These are phyloP conservation scores for Pyricularia sp. DNA, from an alignment of 2,329 filamentous ascomycete species.

Conservation along the genomic window DNA sequence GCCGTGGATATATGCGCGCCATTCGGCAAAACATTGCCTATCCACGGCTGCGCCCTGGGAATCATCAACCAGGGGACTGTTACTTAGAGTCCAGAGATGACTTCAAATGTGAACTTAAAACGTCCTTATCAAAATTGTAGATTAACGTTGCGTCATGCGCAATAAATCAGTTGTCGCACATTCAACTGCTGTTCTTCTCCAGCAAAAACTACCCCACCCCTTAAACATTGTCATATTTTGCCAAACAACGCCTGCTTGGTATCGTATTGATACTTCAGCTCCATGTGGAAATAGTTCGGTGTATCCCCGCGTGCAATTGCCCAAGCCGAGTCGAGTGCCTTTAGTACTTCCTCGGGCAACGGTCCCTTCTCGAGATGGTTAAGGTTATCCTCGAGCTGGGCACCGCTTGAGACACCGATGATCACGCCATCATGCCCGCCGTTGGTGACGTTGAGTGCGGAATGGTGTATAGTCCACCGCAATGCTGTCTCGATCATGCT, in stretches of 20 bases:
- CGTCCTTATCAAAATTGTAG: background rate
- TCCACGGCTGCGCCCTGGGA: background rate
- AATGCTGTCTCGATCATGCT: constrained; percentile 55
- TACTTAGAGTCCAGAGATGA: background rate
- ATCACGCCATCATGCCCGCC: constrained; percentile 30
- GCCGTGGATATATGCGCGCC: background rate
- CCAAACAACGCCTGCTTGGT: constrained; percentile 46
- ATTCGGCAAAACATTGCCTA: background rate
- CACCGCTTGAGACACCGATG: constrained; percentile 33
- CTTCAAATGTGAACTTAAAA: background rate
- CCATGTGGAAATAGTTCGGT: constrained; percentile 40
- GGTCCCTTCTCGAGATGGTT: constrained; percentile 44
- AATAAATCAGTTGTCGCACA: background rate
- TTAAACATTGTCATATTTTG: background rate
- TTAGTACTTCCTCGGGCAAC: constrained; percentile 56
- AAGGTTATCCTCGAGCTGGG: constrained; percentile 37
- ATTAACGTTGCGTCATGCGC: background rate
- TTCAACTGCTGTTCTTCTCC: background rate
- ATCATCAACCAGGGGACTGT: background rate
- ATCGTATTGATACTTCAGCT: constrained; percentile 54
- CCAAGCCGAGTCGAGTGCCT: constrained; percentile 68
- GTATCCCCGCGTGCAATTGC: constrained; percentile 44
- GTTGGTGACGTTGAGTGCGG: constrained; percentile 10
- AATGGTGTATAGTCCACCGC: constrained; percentile 57
- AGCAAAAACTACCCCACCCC: background rate